Evolutionary conservation across 139 green algal species (phyloP).

Genomic region (Volvox reticuliferus): DNA sequence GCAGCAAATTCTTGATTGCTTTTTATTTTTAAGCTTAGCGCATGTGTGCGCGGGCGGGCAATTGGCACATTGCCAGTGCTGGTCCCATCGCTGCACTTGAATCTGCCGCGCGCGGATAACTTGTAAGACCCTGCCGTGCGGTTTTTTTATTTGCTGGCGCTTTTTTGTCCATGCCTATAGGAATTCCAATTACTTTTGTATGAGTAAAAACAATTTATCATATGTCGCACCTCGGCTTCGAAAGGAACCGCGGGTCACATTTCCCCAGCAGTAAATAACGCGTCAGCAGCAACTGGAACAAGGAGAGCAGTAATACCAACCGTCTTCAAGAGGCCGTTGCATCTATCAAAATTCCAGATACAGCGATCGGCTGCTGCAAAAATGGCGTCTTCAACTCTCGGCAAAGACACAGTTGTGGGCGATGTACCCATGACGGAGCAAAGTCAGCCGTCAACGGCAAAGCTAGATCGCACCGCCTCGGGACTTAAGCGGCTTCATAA

Average conservation of each 20-base stretch:
- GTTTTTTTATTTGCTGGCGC: no score
- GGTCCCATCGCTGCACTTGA: no score
- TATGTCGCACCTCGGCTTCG: not conserved
- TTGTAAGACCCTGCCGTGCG: no score
- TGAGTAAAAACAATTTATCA: not conserved
- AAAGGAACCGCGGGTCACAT: not conserved
- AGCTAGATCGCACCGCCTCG: conserved; percentile 5
- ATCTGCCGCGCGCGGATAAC: no score
- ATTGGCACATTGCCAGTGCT: no score
- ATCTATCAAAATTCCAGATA: no score
- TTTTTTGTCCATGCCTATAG: no score
- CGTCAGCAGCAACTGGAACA: not conserved
- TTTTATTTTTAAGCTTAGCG: no score
- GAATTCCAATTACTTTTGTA: no score
- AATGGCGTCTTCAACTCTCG: not conserved
- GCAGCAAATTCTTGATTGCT: no score
- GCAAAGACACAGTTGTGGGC: not conserved
- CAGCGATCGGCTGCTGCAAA: not conserved
- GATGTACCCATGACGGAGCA: conserved; percentile 28
- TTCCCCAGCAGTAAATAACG: not conserved
- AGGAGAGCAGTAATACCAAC: not conserved
- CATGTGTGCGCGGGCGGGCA: no score
- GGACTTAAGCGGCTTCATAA: conserved; percentile 35
- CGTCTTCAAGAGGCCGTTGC: not conserved
- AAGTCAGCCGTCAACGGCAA: not conserved